Evolutionary conservation across 1,284 basidiomycete species (phyloP), one percentile per base, ranked within the genome.

Genomic region (Tilletia walkeri): DNA sequence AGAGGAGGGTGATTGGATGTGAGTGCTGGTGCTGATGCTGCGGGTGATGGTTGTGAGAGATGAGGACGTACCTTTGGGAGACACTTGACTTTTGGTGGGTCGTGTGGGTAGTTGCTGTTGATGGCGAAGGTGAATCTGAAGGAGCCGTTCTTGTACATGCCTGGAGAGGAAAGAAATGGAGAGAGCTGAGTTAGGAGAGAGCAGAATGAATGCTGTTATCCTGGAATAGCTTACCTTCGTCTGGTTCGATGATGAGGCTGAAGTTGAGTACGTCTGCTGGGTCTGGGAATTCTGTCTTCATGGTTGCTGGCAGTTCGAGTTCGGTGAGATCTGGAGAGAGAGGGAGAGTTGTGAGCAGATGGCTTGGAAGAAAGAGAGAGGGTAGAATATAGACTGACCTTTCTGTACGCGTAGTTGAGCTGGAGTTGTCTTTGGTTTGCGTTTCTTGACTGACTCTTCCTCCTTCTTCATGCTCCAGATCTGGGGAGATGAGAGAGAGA

Each of bases 401-500:
- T 99, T 99, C 88, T 99, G 96, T 16, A 98, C 94, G 69, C 95
- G 90, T 83, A 99, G 91, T 85, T 98, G 95, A 45, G 96, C 95
- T 12, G 95, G 94, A 79, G 92, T 93, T 67, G 93, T 96, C 89
- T 96, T 97, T 54, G 80, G 80, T 75, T 80, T 78, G 74, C 78
- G 76, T 74, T 79, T 80, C 68, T 73, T 75, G 38, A 76, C 78
- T 73, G 76, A 70, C 65, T 82, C 81, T 48, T 81, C 81, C 66
- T 82, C 81, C 68, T 80, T 82, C 68, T 80, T 80, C 78, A 82
- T 78, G 48, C 74, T 76, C 81, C 81, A 82, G 63, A 82, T 78
- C 80, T 80, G 56, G 3, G 36, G 34, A 39, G 18, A 3, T 7
- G 6, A 18, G 59, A 3, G 36, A 18, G 16, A 9, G 9, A 20